Evolutionary conservation across 768 basidiomycete species (phyloP), one percentile per base, ranked within the genome.

Genomic region (Mycena vulgaris): DNA sequence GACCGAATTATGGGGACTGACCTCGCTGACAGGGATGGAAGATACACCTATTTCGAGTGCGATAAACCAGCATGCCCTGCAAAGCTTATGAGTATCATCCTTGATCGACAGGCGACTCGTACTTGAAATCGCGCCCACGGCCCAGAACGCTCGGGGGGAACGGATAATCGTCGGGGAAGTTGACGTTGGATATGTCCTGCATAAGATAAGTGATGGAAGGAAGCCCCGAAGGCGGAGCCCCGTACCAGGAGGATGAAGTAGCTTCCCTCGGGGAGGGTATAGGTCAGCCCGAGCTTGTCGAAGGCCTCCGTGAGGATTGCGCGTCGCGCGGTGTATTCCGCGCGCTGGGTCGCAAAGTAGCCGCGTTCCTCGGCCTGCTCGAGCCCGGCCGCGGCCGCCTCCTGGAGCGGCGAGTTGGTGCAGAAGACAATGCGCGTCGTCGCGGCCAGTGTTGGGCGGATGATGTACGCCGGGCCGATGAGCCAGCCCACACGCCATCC

Each of bases 401-500:
- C 97, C 80, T 99, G 97, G 64, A 98, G 83, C 5, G 97, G 97
- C 3, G 96, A 95, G 81, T 97, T 98, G 62, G 92, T 89, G 82
- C 95, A 97, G 84, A 98, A 99, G 35, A 98, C 93, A 75, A 99
- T 97, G 35, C 98, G 92, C 0, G 97, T 97, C 56, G 89, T 90
- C 7, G 95, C 97, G 10, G 96, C 95, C 31, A 98, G 88, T 19
- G 95, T 93, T 2, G 97, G 95, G 51, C 85, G 83, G 62, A 97
- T 93, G 75, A 99, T 93, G 45, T 89, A 91, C 31, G 87, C 76
- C 10, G 96, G 95, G 21, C 92, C 98, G 75, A 99, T 92, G 10
- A 97, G 89, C 97, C 97, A 99, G 71, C 98, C 97, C 55, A 99
- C 89, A 66, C 97, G 92, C 97, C 96, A 99, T 28, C 98, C 97